Evolutionary conservation across 2,329 filamentous ascomycete species (phyloP), one percentile per base, ranked within the genome.

Genomic region (Pseudocercospora fijiensis): DNA sequence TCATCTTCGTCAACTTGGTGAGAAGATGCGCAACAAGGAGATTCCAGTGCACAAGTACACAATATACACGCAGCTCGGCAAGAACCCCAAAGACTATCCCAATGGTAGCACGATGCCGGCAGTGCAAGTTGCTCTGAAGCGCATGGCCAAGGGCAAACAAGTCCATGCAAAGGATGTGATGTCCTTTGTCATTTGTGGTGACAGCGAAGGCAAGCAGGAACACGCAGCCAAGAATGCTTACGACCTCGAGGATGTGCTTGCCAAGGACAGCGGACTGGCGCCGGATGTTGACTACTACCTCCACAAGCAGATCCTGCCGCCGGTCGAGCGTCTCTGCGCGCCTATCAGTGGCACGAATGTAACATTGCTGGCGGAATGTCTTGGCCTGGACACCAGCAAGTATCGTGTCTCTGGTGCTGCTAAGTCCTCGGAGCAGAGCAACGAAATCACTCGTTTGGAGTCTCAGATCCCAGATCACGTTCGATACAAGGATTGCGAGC

Each of bases 231-330:
- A 96, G 79, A 91, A 96, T 69, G 94, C 95, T 3, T 94, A 91
- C 76, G 88, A 90, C 4, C 89, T 91, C 1, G 89, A 92, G 62
- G 95, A 99, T 76, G 88, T 96, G 18, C 81, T 91, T 64, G 96
- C 95, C 74, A 75, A 86, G 16, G 90, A 90, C 69, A 88, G 89
- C 0, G 88, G 82, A 0, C 84, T 99, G 6, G 85, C 89, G 63
- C 91, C 93, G 1, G 95, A 99, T 74, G 86, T 97, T n/a, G 95
- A 99, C 75, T 98, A 93, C 86, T 99, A 99, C 77, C 86, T 99
- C 43, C 90, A 92, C 81, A 99, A 99, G 82, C 95, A 99, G 78
- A 97, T 99, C 64, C 92, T 99, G 79, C 95, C 95, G 10, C 95
- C 95, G 0, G 95, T 99, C 26, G 95, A 99, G 80, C 91, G 95